Percentiles rank a stretch among this genome's conserved stretches.
These are phyloP conservation scores for Colletotrichum scovillei DNA, from an alignment of 2,329 filamentous ascomycete species.

Conservation along the genomic window DNA sequence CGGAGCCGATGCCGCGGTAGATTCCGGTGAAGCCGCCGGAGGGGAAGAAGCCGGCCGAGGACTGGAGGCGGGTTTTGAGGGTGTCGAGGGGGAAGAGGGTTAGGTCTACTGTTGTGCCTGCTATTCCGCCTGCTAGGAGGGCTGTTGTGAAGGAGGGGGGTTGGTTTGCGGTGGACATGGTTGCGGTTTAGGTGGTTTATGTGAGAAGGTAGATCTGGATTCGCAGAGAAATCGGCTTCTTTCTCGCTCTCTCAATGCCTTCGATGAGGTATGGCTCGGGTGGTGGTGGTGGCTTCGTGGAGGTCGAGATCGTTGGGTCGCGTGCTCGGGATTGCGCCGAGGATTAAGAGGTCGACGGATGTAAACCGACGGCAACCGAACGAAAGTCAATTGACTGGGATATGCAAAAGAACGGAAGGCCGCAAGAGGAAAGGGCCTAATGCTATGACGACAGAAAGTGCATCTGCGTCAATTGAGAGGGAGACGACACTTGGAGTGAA, in stretches of 20 bases:
- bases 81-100: constrained; percentile 98
- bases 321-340: constrained; percentile 9
- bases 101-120: constrained; percentile 95
- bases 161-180: constrained; percentile 26
- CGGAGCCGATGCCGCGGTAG: constrained; percentile 91
- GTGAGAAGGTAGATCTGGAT: too few relatives aligned
- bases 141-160: constrained; percentile 65
- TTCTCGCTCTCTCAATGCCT: not conserved
- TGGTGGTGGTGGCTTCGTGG: not conserved
- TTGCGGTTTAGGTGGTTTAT: not conserved
- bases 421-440: not conserved
- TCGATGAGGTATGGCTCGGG: not conserved
- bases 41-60: constrained; percentile 79
- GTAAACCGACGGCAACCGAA: not conserved
- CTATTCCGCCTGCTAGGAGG: constrained; percentile 85
- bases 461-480: not conserved
- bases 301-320: not conserved
- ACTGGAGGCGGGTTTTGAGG: constrained; percentile 96
- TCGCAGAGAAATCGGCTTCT: too few relatives aligned
- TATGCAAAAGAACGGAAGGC: not conserved
- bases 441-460: not conserved
- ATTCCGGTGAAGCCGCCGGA: constrained; percentile 91
- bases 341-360: not conserved
- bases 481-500: not conserved
- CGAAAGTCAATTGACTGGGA: not conserved